Evolutionary conservation across 208 protist species (phyloP).

Genomic region (Strigomonas culicis): DNA sequence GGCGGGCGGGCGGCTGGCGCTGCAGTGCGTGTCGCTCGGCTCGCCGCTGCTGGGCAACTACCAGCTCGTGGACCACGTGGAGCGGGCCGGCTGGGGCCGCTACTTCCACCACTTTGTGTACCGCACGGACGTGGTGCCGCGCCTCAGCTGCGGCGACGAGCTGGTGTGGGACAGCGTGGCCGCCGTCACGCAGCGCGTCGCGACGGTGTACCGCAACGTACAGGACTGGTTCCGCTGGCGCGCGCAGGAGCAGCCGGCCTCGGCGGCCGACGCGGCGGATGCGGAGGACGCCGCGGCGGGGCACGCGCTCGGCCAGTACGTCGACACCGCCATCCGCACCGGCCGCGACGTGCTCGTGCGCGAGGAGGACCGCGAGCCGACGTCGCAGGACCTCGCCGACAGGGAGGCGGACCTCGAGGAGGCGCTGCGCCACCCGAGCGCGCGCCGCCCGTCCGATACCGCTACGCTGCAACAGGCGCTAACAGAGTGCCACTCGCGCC

Average conservation of each 20-base stretch:
- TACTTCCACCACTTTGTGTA: constrained; percentile 79
- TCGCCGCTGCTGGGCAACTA: constrained; percentile 72
- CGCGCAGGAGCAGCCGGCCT: background rate
- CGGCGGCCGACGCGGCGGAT: background rate
- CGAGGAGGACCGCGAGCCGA: constrained; percentile 11
- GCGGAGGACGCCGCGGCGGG: background rate
- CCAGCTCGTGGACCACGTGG: constrained; percentile 47
- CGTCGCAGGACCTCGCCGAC: background rate
- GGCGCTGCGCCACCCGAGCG: constrained; percentile 12
- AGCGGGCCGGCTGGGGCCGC: constrained; percentile 38
- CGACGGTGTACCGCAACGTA: constrained; percentile 18
- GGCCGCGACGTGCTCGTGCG: constrained; percentile 30
- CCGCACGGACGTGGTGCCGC: constrained; percentile 65
- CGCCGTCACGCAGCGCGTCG: constrained; percentile 22
- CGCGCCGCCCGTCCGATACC: background rate
- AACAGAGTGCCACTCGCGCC: background rate
- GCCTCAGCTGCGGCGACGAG: constrained; percentile 54
- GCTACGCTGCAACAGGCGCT: background rate
- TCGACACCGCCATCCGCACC: constrained; percentile 38
- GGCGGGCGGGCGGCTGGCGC: constrained; percentile 14
- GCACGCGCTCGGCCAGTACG: constrained; percentile 22
- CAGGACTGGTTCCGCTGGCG: constrained; percentile 28
- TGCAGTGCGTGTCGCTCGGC: constrained; percentile 70
- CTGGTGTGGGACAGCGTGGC: constrained; percentile 35
- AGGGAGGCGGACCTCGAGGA: constrained; percentile 24